These are phyloP conservation scores for Penicillium rolfsii DNA, from an alignment of 2,329 filamentous ascomycete genomes.

Conservation along the genomic window DNA sequence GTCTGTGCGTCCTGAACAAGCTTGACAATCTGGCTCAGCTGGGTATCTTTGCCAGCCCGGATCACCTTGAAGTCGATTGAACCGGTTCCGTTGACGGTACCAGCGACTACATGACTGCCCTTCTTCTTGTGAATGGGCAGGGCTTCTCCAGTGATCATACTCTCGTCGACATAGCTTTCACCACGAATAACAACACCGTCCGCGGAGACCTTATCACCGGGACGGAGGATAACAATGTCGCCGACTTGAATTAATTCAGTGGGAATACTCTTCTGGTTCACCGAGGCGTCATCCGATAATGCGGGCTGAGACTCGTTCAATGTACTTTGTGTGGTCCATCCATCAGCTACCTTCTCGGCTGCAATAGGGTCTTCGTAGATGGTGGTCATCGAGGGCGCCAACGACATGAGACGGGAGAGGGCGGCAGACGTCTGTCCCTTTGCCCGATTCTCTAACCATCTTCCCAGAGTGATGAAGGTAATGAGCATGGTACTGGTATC, in stretches of 20 bases:
- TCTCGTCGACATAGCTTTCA: conserved; percentile 93
- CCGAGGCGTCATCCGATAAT: conserved; percentile 22
- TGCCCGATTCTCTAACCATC: conserved; percentile 89
- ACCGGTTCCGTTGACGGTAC: conserved; percentile 92
- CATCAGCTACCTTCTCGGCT: conserved; percentile 84
- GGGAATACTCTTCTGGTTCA: conserved; percentile 68
- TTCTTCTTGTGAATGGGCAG: conserved; percentile 91
- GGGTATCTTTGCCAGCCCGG: conserved; percentile 89
- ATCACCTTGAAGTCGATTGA: conserved; percentile 91
- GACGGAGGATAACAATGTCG: conserved; percentile 88
- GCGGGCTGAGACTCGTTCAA: conserved; percentile 13
- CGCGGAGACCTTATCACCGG: conserved; percentile 94
- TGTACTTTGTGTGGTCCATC: conserved; percentile 55
- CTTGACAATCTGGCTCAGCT: conserved; percentile 96
- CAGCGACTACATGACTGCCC: conserved; percentile 79
- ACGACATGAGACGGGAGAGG: conserved; percentile 89
- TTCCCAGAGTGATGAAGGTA: conserved; percentile 88
- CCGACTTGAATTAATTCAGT: conserved; percentile 93
- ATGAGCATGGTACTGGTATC: conserved; percentile 99
- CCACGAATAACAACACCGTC: conserved; percentile 86
- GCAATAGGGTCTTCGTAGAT: conserved; percentile 96
- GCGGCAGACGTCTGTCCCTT: conserved; percentile 97
- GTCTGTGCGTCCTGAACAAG: conserved; percentile 98
- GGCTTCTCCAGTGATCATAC: conserved; percentile 97
- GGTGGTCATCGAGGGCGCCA: conserved; percentile 94